A percentile compares a stretch with the other conserved stretches of the same genome.
Evolutionary conservation across 2,329 filamentous ascomycete species (phyloP).

Genomic region (Phaeosphaeriaceae sp.): DNA sequence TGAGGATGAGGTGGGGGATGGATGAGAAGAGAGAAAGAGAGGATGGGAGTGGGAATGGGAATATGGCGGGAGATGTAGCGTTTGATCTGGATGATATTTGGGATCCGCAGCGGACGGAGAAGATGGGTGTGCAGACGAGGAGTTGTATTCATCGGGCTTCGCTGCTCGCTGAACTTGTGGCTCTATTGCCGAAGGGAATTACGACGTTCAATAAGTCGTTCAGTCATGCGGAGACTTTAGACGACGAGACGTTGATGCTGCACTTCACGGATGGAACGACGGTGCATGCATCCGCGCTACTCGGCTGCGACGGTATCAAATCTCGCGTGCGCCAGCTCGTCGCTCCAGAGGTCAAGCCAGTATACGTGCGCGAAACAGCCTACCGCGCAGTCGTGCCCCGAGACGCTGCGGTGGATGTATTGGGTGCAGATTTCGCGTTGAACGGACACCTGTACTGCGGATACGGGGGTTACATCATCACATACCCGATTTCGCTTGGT

Average conservation of each 20-base stretch:
- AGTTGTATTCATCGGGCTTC: conserved; percentile 34
- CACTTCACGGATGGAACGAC: conserved; percentile 55
- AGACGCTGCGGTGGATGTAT: conserved; percentile 53
- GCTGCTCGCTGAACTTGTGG: conserved; percentile 30
- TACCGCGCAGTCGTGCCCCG: conserved; percentile 69
- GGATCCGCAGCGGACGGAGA: conserved; percentile 7
- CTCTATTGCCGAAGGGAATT: conserved; percentile 23
- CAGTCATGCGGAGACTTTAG: conserved; percentile 17
- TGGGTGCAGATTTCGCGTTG: conserved; percentile 58
- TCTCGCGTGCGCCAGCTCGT: conserved; percentile 62
- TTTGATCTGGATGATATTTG: conserved; percentile 21
- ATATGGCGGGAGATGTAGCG: conserved; percentile 26
- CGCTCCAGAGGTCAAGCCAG: conserved; percentile 54
- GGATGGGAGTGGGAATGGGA: conserved; percentile 7
- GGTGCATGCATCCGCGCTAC: conserved; percentile 54
- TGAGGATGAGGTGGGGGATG: conserved; percentile 21
- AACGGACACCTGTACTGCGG: conserved; percentile 66
- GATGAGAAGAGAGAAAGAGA: conserved; percentile 15
- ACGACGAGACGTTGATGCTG: conserved; percentile 25
- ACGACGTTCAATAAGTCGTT: conserved; percentile 31
- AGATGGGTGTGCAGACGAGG: conserved; percentile 18
- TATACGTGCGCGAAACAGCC: conserved; percentile 65
- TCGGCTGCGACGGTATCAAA: conserved; percentile 72
- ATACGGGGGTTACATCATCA: conserved; percentile 64
- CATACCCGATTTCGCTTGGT: conserved; percentile 67